Evolutionary conservation across 2,329 filamentous ascomycete species (phyloP).

Genomic region (Ceratocystiopsis brevicomis): DNA sequence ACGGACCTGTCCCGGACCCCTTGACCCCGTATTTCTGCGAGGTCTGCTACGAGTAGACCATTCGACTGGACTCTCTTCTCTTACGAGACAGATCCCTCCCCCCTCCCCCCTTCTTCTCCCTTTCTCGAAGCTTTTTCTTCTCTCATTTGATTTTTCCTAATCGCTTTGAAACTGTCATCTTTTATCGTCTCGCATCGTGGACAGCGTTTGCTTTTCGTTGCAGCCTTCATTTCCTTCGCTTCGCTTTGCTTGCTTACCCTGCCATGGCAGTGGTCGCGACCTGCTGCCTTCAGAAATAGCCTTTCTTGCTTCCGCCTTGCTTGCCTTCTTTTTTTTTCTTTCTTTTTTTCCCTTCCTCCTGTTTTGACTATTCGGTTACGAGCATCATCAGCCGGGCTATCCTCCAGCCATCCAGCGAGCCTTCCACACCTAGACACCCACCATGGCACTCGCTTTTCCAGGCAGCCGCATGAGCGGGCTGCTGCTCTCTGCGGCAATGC

Average conservation of each 20-base stretch:
- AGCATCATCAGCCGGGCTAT: no score
- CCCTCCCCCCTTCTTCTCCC: background rate
- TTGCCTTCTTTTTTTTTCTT: background rate
- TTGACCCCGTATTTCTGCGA: no score
- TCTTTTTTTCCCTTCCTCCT: background rate
- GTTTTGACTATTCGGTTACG: no score
- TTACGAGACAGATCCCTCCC: background rate
- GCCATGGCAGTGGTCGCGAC: constrained; percentile 5
- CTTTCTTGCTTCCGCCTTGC: background rate
- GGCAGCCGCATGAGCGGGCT: constrained; percentile 2
- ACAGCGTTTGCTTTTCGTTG: background rate
- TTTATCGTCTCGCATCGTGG: background rate
- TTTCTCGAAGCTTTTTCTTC: background rate
- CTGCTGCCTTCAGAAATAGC: constrained; percentile 1
- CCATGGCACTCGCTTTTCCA: background rate
- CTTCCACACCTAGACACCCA: background rate
- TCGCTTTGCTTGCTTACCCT: background rate
- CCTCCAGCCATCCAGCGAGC: no score
- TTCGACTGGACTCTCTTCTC: no score
- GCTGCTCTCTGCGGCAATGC: constrained; percentile 9
- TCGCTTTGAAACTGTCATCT: background rate
- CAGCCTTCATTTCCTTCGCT: background rate
- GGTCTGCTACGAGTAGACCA: no score
- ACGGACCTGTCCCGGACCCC: no score
- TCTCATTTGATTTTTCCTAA: background rate